Evolutionary conservation across 176 grass and related monocot genomes (phyloP).

Genomic region (Rhynchospora pubera): DNA sequence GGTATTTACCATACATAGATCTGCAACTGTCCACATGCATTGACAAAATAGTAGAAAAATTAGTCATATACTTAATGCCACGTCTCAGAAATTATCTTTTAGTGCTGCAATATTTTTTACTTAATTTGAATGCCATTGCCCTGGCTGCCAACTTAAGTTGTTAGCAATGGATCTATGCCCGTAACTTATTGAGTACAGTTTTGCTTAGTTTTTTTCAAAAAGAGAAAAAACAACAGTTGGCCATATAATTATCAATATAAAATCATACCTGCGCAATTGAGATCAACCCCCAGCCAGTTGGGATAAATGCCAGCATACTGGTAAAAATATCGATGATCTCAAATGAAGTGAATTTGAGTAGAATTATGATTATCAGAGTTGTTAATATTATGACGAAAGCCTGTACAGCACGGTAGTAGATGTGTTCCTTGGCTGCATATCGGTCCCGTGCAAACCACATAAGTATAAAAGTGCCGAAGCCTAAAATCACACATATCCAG

Average conservation of each 20-base stretch:
- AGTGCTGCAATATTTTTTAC: neutral
- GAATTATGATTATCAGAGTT: constrained; percentile 60
- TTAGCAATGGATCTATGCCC: neutral
- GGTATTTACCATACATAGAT: neutral
- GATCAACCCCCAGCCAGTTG: constrained; percentile 94
- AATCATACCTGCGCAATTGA: constrained; percentile 60
- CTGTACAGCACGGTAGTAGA: constrained; percentile 77
- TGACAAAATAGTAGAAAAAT: too few species aligned
- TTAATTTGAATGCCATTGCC: neutral
- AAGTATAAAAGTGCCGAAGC: constrained; percentile 56
- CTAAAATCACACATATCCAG: constrained; percentile 77
- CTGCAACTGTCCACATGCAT: neutral
- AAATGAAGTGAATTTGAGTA: constrained; percentile 71
- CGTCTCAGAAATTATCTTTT: too few species aligned
- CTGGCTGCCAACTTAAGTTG: neutral
- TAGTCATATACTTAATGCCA: too few species aligned
- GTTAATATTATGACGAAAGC: constrained; percentile 41
- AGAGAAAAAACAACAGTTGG: neutral
- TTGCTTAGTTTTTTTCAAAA: neutral
- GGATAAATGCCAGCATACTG: constrained; percentile 87
- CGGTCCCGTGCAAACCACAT: constrained; percentile 66
- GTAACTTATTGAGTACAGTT: neutral
- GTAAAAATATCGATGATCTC: constrained; percentile 86
- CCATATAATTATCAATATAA: neutral
- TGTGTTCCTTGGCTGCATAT: constrained; percentile 79